Evolutionary conservation across 2,329 filamentous ascomycete genomes (phyloP), one percentile per base, ranked within the genome.

Genomic region (Verticillium nubilum): DNA sequence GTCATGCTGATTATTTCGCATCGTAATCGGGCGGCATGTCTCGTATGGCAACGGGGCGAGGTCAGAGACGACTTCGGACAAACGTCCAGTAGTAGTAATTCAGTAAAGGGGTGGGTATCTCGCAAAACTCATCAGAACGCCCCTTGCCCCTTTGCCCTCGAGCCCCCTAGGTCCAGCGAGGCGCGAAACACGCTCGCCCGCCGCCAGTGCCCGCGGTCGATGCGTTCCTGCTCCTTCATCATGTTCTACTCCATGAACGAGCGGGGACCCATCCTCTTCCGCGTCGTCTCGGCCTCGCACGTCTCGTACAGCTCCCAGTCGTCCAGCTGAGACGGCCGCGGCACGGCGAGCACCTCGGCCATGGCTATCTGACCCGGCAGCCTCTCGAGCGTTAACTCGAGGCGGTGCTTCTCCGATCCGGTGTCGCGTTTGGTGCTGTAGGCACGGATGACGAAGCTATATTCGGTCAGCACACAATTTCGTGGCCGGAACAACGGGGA

Each of bases 231-330:
- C 31, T 64, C 62, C 53, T 61, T 63, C 26, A 35, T 57, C 50
- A 61, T 54, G 55, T 61, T 64, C 47, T 59, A 63, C 56, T 63
- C 61, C 29, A 61, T 58, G 25, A 59, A 17, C 27, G 59, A 61
- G n/a, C 59, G 52, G n/a, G 61, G 57, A 17, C 62, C 62, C 58
- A 61, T 63, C 23, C 59, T 33, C 58, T 59, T 61, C 23, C 60
- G 59, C 6, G 63, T 52, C 27, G 59, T 60, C 47, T 64, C 62
- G 33, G 60, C 56, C 57, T 64, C 61, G 42, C 62, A 23, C 62
- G 76, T 78, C 63, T 81, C 73, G 67, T 79, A 85, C 9, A 83
- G 65, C 2, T 71, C 60, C 82, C 80, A 86, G 60, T 86, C 82
- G 61, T 86, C 84, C 5, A 83, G 63, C 66, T 86, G 80, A 2